A percentile compares a stretch with the other conserved stretches of the same genome.
phyloP scores from a whole-genome alignment of 768 basidiomycete species.

The Suillus ampliporus region DNA sequence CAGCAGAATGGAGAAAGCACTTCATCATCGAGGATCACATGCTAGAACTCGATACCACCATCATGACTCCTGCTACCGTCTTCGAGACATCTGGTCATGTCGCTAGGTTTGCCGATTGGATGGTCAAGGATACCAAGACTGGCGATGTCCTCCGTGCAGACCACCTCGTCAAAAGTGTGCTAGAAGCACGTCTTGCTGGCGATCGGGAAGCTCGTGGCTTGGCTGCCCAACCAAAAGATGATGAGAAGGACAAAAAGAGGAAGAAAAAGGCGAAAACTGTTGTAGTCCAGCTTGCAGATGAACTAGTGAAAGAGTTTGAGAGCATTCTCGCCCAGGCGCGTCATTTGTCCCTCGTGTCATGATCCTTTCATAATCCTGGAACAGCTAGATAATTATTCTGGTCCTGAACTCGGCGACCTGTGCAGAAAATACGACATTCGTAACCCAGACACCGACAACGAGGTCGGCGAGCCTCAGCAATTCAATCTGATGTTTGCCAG shows the following conservation, averaged over 20 bases:
- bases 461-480: slow-evolving; percentile 89
- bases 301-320: slow-evolving; percentile 78
- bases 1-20: slow-evolving; percentile 95
- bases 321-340: slow-evolving; percentile 85
- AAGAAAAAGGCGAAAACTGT: slow-evolving; percentile 73
- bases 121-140: slow-evolving; percentile 96
- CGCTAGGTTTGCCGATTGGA: slow-evolving; percentile 98
- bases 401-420: slow-evolving; percentile 86
- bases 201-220: slow-evolving; percentile 88
- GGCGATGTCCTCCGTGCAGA: slow-evolving; percentile 97
- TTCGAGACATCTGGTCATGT: slow-evolving; percentile 98
- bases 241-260: slow-evolving; percentile 47
- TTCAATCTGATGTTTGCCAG: slow-evolving; percentile 99
- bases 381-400: slow-evolving; percentile 83
- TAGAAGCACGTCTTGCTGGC: slow-evolving; percentile 88
- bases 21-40: slow-evolving; percentile 99
- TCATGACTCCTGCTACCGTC: slow-evolving; percentile 94
- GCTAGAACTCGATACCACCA: slow-evolving; percentile 97
- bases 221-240: slow-evolving; percentile 74
- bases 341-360: slow-evolving; percentile 9
- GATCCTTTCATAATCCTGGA: slow-evolving; percentile 1
- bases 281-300: slow-evolving; percentile 77
- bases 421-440: slow-evolving; percentile 79
- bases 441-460: slow-evolving; percentile 93
- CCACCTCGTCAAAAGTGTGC: slow-evolving; percentile 91